Base-by-base conservation (phyloP, 345 rosid species). In the Corchorus capsularis region DNA sequence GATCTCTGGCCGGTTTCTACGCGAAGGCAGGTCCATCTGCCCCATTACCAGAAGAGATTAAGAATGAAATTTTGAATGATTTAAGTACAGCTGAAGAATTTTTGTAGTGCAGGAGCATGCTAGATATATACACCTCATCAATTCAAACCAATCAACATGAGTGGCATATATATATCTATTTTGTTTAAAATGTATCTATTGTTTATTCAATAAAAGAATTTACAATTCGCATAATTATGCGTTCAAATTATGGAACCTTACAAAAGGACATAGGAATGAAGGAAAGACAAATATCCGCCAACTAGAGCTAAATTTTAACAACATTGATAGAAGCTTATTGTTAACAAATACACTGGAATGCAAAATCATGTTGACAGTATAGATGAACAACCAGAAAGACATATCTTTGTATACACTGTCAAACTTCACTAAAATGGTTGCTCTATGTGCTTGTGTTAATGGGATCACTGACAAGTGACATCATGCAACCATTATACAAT, bases 21-120 rank as follows among this genome's bases (percentile, higher is more conserved):
- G 89, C 96, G 0, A 90, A 80, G 83, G 96, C 98, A 0, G 99
- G 98, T 2, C 96, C 98, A 39, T 92, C 99, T 50, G 97, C 97
- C 22, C 75, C 88, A 2, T 86, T 89, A 34, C 89, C 98, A n/a
- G 92, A 85, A 52, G 91, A 86, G 54, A 89, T 92, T 1, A 93
- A 87, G 91, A 69, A 87, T 14, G 85, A 87, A 49, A 91, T 93
- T 62, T 80, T 91, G 79, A 75, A 85, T 6, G 82, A 89, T 85
- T 85, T 93, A 76, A 79, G 55, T 46, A 78, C 56, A 41, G 96
- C 93, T 63, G 91, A 96, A 81, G 94, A 89, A 76, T 93, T 81
- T 85, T 82, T 93, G 90, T 93, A 84, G 80, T 46, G 32, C 60
- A 55, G 20, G 63, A 71, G 35, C 45, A 62, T 39, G 72, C 7